Conservation (phyloP, 352 stramenopile genomes). For the Pythium phragmiticola region DNA sequence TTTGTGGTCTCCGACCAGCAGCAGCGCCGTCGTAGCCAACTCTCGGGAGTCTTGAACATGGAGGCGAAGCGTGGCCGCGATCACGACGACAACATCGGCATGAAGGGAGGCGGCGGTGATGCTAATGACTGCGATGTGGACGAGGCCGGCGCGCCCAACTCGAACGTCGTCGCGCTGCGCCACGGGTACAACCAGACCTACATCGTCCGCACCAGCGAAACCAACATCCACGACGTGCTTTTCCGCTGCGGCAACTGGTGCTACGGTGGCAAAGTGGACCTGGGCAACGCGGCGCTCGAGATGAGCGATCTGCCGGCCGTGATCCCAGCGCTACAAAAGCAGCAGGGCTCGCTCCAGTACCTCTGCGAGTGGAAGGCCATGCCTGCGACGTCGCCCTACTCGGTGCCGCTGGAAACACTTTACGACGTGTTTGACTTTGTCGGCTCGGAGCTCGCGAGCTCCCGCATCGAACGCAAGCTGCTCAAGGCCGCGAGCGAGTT, state of each 20-base stretch:
- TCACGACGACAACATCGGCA: slow-evolving; percentile 16
- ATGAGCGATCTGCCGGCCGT: slow-evolving; percentile 88
- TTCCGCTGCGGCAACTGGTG: slow-evolving; percentile 96
- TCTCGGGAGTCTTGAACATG: slow-evolving; percentile 30
- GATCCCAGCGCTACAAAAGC: slow-evolving; percentile 91
- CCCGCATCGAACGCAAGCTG: slow-evolving; percentile 85
- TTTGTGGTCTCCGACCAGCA: slow-evolving; percentile 1
- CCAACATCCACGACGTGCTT: slow-evolving; percentile 84
- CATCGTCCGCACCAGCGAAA: slow-evolving; percentile 74
- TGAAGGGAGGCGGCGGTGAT: slow-evolving; percentile 8
- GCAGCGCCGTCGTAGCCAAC: not conserved
- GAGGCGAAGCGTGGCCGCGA: slow-evolving; percentile 54
- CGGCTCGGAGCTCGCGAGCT: slow-evolving; percentile 75
- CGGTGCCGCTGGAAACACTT: slow-evolving; percentile 64
- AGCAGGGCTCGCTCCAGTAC: slow-evolving; percentile 92
- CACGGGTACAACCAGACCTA: slow-evolving; percentile 94
- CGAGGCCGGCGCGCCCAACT: slow-evolving; percentile 46
- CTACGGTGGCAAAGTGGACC: slow-evolving; percentile 90
- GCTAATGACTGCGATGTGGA: slow-evolving; percentile 40
- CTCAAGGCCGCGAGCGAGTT: slow-evolving; percentile 82
- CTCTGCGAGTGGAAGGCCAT: slow-evolving; percentile 89
- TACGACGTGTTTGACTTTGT: slow-evolving; percentile 88
- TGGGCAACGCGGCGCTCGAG: slow-evolving; percentile 75
- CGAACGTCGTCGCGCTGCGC: slow-evolving; percentile 71
- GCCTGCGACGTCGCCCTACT: slow-evolving; percentile 65